Conservation (phyloP, 2,329 filamentous ascomycete genomes). For the Myriosclerotinia curreyana region DNA sequence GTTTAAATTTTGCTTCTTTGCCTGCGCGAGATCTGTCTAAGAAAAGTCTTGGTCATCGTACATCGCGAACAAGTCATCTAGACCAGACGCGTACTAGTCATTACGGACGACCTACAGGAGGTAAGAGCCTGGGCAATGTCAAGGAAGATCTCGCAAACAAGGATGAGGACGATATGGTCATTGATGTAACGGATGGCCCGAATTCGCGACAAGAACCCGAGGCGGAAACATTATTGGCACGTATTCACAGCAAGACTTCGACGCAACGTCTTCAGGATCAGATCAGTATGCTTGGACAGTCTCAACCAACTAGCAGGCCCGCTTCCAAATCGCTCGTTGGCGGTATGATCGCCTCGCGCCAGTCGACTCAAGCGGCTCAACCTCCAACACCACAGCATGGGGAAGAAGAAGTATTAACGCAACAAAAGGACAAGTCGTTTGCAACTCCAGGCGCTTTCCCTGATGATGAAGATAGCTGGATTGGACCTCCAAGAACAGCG, state of each 20-base stretch:
- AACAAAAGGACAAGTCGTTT: conserved; percentile 24
- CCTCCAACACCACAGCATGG: conserved; percentile 23
- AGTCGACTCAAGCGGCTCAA: conserved; percentile 29
- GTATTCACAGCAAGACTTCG: conserved; percentile 79
- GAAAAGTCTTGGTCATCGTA: conserved; percentile 72
- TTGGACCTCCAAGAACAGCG: conserved; percentile 48
- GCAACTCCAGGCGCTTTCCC: conserved; percentile 59
- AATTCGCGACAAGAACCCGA: conserved; percentile 44
- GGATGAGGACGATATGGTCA: conserved; percentile 56
- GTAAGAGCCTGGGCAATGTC: conserved; percentile 63
- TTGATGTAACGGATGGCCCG: conserved; percentile 43
- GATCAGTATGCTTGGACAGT: conserved; percentile 70
- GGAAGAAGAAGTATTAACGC: conserved; percentile 24
- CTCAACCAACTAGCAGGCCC: conserved; percentile 40
- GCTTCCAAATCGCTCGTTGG: conserved; percentile 39
- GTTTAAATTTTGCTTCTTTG: conserved; percentile 87
- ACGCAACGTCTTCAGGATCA: conserved; percentile 90
- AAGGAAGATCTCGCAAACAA: conserved; percentile 48
- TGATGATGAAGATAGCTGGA: conserved; percentile 60
- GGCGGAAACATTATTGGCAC: conserved; percentile 45
- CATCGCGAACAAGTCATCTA: conserved; percentile 74
- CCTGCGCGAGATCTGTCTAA: conserved; percentile 87
- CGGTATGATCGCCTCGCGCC: conserved; percentile 26
- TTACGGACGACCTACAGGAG: conserved; percentile 69
- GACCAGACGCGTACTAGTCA: conserved; percentile 72